Evolutionary conservation across 1,284 basidiomycete genomes (phyloP).

Genomic region (Pseudozyma flocculosa): DNA sequence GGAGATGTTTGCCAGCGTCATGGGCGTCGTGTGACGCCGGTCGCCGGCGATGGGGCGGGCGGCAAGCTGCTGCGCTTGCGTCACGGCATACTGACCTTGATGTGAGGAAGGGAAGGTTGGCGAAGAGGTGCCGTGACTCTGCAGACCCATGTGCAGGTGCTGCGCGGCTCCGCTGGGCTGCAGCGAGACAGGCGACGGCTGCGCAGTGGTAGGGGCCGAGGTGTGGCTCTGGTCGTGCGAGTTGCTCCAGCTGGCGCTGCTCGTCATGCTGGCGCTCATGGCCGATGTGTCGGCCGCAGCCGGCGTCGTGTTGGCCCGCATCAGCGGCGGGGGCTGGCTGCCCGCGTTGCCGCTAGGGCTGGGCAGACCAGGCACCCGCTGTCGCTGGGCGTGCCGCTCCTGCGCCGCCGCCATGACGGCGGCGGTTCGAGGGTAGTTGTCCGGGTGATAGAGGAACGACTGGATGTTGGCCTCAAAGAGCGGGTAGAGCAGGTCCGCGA

Average conservation of each 20-base stretch:
- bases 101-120: constrained; percentile 20
- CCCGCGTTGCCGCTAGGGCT: constrained; percentile 26
- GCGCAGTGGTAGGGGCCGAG: constrained; percentile 35
- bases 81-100: constrained; percentile 29
- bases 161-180: constrained; percentile 17
- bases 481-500: constrained; percentile 55
- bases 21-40: constrained; percentile 31
- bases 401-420: constrained; percentile 57
- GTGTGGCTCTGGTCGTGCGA: constrained; percentile 34
- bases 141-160: constrained; percentile 38
- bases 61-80: constrained; percentile 26
- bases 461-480: constrained; percentile 58
- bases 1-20: constrained; percentile 26
- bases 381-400: constrained; percentile 51
- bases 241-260: constrained; percentile 34
- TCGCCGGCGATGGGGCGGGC: constrained; percentile 19
- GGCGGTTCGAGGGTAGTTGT: constrained; percentile 56
- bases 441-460: constrained; percentile 57
- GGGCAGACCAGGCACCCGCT: constrained; percentile 37
- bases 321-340: constrained; percentile 38
- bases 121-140: constrained; percentile 31
- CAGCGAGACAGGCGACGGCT: constrained; percentile 33
- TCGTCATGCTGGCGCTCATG: constrained; percentile 27
- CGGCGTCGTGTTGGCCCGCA: constrained; percentile 47
- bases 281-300: constrained; percentile 28